Percentiles rank a stretch among this genome's conserved stretches.
These are phyloP conservation scores for Candida buenavistaensis DNA, from an alignment of 1,139 yeast genomes.

Conservation along the genomic window DNA sequence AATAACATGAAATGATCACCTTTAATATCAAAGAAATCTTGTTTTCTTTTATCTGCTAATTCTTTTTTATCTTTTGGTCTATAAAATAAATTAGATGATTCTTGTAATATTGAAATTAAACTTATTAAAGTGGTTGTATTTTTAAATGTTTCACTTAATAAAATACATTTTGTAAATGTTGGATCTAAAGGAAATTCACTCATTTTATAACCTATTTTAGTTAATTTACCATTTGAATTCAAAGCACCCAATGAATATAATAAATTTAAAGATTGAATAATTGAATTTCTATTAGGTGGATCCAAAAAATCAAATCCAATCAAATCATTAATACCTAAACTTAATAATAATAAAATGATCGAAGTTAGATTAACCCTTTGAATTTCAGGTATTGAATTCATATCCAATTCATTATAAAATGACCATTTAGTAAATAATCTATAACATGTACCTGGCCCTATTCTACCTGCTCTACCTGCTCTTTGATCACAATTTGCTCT, in stretches of 20 bases:
- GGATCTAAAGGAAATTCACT: constrained; percentile 94
- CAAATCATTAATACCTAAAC: constrained; percentile 81
- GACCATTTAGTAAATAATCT: constrained; percentile 87
- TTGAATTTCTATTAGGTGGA: constrained; percentile 70
- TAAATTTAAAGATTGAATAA: constrained; percentile 75
- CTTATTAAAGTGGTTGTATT: constrained; percentile 69
- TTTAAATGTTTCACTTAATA: constrained; percentile 58
- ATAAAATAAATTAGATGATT: constrained; percentile 68
- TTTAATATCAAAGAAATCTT: constrained; percentile 36
- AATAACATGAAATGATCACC: constrained; percentile 80
- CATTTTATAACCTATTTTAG: constrained; percentile 80
- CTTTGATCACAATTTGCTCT: constrained; percentile 95
- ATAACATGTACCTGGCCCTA: constrained; percentile 94
- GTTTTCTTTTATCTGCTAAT: constrained; percentile 64
- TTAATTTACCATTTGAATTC: constrained; percentile 74
- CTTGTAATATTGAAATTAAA: constrained; percentile 81
- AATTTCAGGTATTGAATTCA: constrained; percentile 86
- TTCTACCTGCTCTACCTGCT: constrained; percentile 97
- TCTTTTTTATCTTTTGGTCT: constrained; percentile 71
- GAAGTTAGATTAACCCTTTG: constrained; percentile 76
- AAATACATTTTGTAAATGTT: constrained; percentile 73
- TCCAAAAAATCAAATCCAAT: constrained; percentile 88
- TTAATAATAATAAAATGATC: constrained; percentile 70
- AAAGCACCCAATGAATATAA: constrained; percentile 87
- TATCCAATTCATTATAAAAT: constrained; percentile 71